Conservation (phyloP, 1,284 basidiomycete species). For the Rhodotorula mucilaginosa region DNA sequence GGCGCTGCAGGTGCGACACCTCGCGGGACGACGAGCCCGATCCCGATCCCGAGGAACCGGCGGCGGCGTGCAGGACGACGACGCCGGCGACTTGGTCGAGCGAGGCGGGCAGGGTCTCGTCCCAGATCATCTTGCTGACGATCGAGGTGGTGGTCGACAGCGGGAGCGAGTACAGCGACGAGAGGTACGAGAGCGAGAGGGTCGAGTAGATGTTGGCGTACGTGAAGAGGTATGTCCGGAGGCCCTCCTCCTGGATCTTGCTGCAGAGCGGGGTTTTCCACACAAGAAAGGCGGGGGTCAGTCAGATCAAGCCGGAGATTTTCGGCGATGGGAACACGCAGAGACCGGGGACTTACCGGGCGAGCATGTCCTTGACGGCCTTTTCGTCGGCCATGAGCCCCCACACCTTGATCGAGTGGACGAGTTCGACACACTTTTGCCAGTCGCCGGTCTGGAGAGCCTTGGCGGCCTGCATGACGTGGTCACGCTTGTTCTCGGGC, state of each 20-base stretch:
- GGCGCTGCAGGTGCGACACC: conserved; percentile 80
- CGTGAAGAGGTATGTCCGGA: conserved; percentile 97
- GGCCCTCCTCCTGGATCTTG: conserved; percentile 95
- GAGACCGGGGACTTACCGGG: conserved; percentile 61
- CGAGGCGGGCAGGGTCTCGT: conserved; percentile 83
- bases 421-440: conserved; percentile 88
- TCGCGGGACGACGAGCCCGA: conserved; percentile 52
- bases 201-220: conserved; percentile 93
- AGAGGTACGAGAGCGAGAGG: conserved; percentile 80
- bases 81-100: conserved; percentile 85
- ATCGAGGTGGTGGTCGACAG: conserved; percentile 80
- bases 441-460: conserved; percentile 95
- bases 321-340: too few relatives aligned
- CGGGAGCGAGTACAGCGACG: conserved; percentile 81
- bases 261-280: conserved; percentile 51
- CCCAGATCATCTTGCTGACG: conserved; percentile 99
- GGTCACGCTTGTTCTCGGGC: conserved; percentile 96
- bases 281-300: conserved; percentile 10
- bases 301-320: conserved; percentile 51
- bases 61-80: conserved; percentile 80
- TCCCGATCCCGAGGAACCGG: not conserved
- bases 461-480: conserved; percentile 99
- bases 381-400: conserved; percentile 84
- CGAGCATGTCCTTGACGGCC: conserved; percentile 90
- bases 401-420: conserved; percentile 98